Evolutionary conservation across 1,284 basidiomycete species (phyloP).

Genomic region (Tremellales sp.): DNA sequence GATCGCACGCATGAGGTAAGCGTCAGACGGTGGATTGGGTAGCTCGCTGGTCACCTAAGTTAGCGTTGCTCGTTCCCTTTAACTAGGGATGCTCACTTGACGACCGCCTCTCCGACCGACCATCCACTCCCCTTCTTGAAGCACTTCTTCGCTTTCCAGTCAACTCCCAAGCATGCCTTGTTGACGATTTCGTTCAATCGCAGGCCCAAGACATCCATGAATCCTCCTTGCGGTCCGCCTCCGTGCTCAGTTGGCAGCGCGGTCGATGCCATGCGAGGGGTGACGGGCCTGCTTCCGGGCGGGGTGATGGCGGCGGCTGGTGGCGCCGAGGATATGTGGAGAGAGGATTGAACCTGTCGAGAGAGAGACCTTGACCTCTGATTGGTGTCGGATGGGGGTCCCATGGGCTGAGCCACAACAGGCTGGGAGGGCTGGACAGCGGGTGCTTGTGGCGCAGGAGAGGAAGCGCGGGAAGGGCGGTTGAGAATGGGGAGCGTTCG

Average conservation of each 20-base stretch:
- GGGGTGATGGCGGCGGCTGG: conserved; percentile 20
- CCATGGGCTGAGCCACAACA: conserved; percentile 23
- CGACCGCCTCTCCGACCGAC: conserved; percentile 41
- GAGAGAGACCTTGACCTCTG: conserved; percentile 7
- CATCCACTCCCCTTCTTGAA: conserved; percentile 46
- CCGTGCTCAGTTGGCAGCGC: conserved; percentile 14
- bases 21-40: conserved; percentile 40
- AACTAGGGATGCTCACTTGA: conserved; percentile 34
- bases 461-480: conserved; percentile 45
- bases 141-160: conserved; percentile 45
- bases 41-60: conserved; percentile 31
- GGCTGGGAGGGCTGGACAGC: conserved; percentile 25
- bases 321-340: conserved; percentile 11
- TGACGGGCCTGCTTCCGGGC: conserved; percentile 27
- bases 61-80: neutral
- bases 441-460: conserved; percentile 42
- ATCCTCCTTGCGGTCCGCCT: conserved; percentile 26
- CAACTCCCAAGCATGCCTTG: conserved; percentile 44
- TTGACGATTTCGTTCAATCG: conserved; percentile 48
- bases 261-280: conserved; percentile 22
- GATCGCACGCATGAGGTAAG: conserved; percentile 48
- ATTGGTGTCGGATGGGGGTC: conserved; percentile 14
- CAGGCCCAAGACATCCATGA: conserved; percentile 48
- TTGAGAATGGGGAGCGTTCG: conserved; percentile 48
- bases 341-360: conserved; percentile 10